These are phyloP conservation scores for Podospora pseudopauciseta DNA, from an alignment of 495 filamentous ascomycete genomes.

Conservation along the genomic window DNA sequence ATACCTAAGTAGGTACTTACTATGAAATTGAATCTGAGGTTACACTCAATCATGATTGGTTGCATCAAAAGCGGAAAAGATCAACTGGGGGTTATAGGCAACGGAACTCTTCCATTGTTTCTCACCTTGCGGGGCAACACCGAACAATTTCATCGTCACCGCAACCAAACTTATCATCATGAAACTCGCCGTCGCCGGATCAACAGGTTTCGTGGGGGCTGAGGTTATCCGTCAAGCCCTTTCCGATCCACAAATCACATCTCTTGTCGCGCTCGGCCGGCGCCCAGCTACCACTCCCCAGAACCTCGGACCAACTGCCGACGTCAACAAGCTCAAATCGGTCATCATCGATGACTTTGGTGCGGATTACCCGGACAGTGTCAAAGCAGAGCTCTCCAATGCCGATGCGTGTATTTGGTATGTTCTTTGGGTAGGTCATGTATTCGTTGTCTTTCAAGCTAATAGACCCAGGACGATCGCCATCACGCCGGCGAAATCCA, in stretches of 20 bases:
- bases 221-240: constrained; percentile 48
- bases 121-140: neutral
- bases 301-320: constrained; percentile 9
- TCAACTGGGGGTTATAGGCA: neutral
- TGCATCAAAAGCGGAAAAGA: neutral
- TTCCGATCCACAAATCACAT: constrained; percentile 35
- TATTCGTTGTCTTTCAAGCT: neutral
- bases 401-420: constrained; percentile 55
- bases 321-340: constrained; percentile 39
- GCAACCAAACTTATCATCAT: constrained; percentile 13
- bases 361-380: constrained; percentile 37
- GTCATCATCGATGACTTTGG: constrained; percentile 41
- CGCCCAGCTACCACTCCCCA: constrained; percentile 18
- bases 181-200: constrained; percentile 53
- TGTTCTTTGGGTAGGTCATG: neutral
- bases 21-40: too few relatives aligned
- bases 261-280: constrained; percentile 43
- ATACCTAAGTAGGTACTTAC: too few relatives aligned
- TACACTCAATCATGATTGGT: neutral
- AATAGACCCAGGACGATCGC: constrained; percentile 31
- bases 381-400: constrained; percentile 39
- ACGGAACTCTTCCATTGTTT: neutral
- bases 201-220: constrained; percentile 48
- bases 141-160: neutral
- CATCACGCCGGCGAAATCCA: constrained; percentile 38